Evolutionary conservation across 768 basidiomycete genomes (phyloP).

Genomic region (Boletus eberwhitei): DNA sequence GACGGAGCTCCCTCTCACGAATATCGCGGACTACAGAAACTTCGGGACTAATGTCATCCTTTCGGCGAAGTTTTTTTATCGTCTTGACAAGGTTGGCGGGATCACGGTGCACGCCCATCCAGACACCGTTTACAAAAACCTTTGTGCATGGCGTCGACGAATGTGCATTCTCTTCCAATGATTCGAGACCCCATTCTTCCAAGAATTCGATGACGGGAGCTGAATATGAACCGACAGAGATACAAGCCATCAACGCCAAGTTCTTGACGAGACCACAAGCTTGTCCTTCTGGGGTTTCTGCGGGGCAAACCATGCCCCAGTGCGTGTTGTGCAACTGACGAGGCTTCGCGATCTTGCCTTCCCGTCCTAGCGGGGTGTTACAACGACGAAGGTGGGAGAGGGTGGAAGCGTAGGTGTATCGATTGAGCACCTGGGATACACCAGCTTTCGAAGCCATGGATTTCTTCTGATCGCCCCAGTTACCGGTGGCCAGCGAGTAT

Average conservation of each 20-base stretch:
- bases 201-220: constrained; percentile 97
- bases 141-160: constrained; percentile 84
- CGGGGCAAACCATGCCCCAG: constrained; percentile 99
- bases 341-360: constrained; percentile 98
- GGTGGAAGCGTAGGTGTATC: constrained; percentile 98
- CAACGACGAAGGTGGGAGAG: constrained; percentile 96
- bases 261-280: constrained; percentile 99
- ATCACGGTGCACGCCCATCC: constrained; percentile 98
- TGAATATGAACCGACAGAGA: constrained; percentile 94
- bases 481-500: constrained; percentile 96
- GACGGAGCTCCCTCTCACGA: constrained; percentile 86
- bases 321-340: constrained; percentile 99
- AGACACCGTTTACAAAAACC: constrained; percentile 98
- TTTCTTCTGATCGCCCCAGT: constrained; percentile 99
- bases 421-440: constrained; percentile 96
- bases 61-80: constrained; percentile 86
- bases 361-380: constrained; percentile 96
- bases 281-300: constrained; percentile 99
- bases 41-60: constrained; percentile 93
- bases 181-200: constrained; percentile 98
- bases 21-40: constrained; percentile 98
- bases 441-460: constrained; percentile 97
- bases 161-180: constrained; percentile 89
- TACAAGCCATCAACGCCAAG: constrained; percentile 94
- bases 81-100: constrained; percentile 90